Conservation (phyloP, 139 green algal species). For the Yamagishiella unicocca region DNA sequence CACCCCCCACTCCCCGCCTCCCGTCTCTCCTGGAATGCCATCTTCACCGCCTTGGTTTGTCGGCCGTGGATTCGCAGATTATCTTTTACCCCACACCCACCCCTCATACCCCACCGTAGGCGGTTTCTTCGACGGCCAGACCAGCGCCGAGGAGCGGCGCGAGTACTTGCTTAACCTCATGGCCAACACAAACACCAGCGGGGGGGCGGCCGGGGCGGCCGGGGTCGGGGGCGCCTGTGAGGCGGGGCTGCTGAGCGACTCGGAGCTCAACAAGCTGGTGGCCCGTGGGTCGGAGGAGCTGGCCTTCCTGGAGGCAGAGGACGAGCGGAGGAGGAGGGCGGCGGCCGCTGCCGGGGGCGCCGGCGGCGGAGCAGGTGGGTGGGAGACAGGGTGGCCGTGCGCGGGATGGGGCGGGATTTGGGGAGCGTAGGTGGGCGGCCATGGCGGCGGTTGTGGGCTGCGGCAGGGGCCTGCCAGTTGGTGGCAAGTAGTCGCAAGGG, state of each 20-base stretch:
- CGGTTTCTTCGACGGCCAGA: conserved; percentile 90
- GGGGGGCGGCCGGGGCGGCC: neutral
- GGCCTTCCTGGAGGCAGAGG: conserved; percentile 33
- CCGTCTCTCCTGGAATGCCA: too few relatives aligned
- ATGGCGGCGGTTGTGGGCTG: too few relatives aligned
- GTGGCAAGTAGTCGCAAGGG: too few relatives aligned
- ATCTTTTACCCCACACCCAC: too few relatives aligned
- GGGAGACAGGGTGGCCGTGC: too few relatives aligned
- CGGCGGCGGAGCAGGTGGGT: neutral
- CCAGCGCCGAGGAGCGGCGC: conserved; percentile 75
- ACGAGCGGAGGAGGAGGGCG: neutral
- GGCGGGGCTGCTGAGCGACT: conserved; percentile 21
- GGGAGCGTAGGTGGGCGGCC: too few relatives aligned
- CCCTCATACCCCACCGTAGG: conserved; percentile 70
- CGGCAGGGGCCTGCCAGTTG: too few relatives aligned
- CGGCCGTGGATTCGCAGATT: too few relatives aligned
- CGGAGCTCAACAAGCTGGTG: conserved; percentile 67
- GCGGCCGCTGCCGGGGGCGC: neutral
- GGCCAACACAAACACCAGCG: neutral
- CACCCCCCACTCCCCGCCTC: too few relatives aligned
- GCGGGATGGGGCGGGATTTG: too few relatives aligned
- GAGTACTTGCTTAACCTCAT: conserved; percentile 81
- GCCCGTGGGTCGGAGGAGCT: conserved; percentile 66
- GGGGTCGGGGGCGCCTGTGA: neutral
- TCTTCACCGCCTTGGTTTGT: too few relatives aligned